phyloP scores from a whole-genome alignment of 2,329 filamentous ascomycete species.

The Diplodia sapinea region DNA sequence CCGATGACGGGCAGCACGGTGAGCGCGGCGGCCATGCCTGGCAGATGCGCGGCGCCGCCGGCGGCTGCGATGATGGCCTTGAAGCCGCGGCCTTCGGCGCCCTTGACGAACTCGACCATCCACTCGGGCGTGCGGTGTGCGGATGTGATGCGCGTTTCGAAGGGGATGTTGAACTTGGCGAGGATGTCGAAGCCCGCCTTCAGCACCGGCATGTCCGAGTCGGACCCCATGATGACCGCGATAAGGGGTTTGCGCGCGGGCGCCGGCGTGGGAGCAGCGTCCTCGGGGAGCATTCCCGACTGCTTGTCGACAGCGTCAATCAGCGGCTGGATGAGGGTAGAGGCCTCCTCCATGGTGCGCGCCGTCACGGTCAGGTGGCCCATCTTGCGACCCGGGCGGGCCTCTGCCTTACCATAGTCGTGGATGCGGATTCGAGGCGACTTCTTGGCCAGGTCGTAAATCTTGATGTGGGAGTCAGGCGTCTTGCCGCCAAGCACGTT shows the following conservation, averaged over 20 bases:
- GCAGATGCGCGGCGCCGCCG: conserved; percentile 58
- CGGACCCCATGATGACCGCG: conserved; percentile 82
- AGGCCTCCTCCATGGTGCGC: conserved; percentile 69
- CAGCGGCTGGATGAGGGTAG: conserved; percentile 71
- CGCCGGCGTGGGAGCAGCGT: conserved; percentile 35
- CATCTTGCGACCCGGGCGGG: conserved; percentile 90
- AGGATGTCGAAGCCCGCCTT: conserved; percentile 70
- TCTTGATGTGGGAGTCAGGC: conserved; percentile 66
- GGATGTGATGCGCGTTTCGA: conserved; percentile 76
- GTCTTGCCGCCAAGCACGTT: conserved; percentile 77
- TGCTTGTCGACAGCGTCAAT: conserved; percentile 68
- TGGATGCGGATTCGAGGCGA: conserved; percentile 71
- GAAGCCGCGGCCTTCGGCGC: conserved; percentile 47
- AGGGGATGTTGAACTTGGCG: conserved; percentile 72
- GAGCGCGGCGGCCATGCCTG: conserved; percentile 59
- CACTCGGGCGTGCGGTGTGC: conserved; percentile 62
- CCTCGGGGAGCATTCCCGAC: conserved; percentile 48
- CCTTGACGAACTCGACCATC: conserved; percentile 54
- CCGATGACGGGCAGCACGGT: conserved; percentile 59
- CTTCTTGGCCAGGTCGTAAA: conserved; percentile 62
- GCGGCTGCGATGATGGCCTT: conserved; percentile 57
- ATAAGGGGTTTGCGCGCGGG: conserved; percentile 61
- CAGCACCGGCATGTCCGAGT: conserved; percentile 75
- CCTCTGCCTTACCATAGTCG: conserved; percentile 86
- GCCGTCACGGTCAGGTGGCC: conserved; percentile 88